Base-by-base conservation (phyloP, 768 basidiomycete genomes). In the Mycena belliarum region DNA sequence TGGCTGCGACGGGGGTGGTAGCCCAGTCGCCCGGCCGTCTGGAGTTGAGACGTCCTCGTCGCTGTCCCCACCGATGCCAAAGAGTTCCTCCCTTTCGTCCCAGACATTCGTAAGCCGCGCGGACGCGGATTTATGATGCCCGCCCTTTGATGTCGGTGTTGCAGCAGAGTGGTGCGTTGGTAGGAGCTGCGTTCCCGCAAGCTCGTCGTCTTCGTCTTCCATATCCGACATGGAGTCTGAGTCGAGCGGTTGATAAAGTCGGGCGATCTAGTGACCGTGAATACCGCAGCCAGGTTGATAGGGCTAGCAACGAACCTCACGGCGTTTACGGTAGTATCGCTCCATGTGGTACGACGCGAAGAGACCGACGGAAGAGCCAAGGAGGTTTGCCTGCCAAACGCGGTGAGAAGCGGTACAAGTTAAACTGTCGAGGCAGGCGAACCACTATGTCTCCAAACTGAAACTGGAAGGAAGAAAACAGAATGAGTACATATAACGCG, bases 31-130 rank as follows among this genome's bases (percentile, higher is more conserved):
- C 18, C 56, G 47, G 29, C 4, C 44, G 29, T 32, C 62, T 60
- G 44, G 66, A 60, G 51, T 67, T 51, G 28, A 51, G 55, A 32
- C 86, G 20, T 80, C 86, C n/a, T 80, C 76, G 47, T 86, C 85
- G 63, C 83, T 84, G 57, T 84, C 83, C 11, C 79, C 82, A 5
- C 85, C 89, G 49, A 89, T 76, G 41, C 78, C 84, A 68, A 92
- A 90, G 32, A 88, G 60, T 52, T 91, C 88, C 71, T 93, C 90
- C 25, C 84, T 80, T 63, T 88, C 88, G 60, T 91, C 87, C 89
- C 89, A 92, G 42, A 87, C 84, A 68, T 89, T 79, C 16, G 78
- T 76, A 42, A 89, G 73, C 20, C 79, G 79, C 12, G 29, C 29
- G n/a, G n/a, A n/a, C 49, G 71, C 67, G 29, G 61, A 63, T 60